Conservation (phyloP, 2,329 filamentous ascomycete species). For the Hypoxylon sp. region DNA sequence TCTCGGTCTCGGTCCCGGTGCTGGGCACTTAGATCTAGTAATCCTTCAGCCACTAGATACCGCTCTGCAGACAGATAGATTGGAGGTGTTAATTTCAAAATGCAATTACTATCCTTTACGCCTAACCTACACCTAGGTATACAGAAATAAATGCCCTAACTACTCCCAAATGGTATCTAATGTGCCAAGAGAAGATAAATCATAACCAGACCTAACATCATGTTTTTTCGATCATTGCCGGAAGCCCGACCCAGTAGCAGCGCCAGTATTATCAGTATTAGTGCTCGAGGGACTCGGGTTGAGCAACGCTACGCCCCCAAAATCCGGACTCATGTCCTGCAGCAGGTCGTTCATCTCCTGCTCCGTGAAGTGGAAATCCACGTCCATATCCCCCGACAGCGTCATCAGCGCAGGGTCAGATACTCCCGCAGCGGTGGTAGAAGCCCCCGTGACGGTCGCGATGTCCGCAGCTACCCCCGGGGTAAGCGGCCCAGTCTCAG, state of each 20-base stretch:
- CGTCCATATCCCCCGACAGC: conserved; percentile 43
- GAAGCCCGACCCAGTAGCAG: conserved; percentile 24
- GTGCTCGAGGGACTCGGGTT: conserved; percentile 21
- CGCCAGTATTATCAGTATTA: not conserved
- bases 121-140: conserved; percentile 15
- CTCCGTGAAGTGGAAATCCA: conserved; percentile 50
- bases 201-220: not conserved
- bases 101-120: conserved; percentile 11
- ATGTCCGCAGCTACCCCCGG: conserved; percentile 31
- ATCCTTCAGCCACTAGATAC: not conserved
- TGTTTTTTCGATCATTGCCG: conserved; percentile 27
- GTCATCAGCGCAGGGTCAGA: conserved; percentile 28
- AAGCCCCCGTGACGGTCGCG: conserved; percentile 17
- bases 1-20: too few species aligned
- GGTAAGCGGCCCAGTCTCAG: conserved; percentile 2
- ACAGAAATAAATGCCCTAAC: conserved; percentile 15
- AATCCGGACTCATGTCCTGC: conserved; percentile 45
- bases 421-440: not conserved
- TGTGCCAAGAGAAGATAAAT: conserved; percentile 31
- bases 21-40: too few species aligned
- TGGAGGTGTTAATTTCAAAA: conserved; percentile 19
- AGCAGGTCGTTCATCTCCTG: conserved; percentile 53
- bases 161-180: conserved; percentile 49
- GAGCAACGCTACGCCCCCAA: conserved; percentile 26
- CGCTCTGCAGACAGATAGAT: not conserved